Base-by-base conservation (phyloP, 352 stramenopile species). In the Globisporangium cystogenes region DNA sequence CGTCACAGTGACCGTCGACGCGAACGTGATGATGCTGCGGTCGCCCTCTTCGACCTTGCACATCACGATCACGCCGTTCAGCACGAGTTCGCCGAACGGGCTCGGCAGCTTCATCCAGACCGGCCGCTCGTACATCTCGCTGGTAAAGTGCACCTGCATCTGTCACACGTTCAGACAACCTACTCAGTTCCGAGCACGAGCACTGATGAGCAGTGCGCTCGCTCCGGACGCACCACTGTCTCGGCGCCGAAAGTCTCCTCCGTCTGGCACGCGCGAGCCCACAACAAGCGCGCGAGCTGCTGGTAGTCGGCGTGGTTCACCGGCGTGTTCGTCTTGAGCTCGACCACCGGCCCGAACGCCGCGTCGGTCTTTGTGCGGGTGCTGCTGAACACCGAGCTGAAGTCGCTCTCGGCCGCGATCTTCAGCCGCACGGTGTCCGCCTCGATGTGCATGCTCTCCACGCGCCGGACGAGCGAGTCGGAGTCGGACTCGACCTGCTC, bases 251-350 rank as follows among this genome's bases (percentile, higher is more conserved):
- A 11, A 5, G 29, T 33, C 29, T 7, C 29, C 3, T 33, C 10
- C 29, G 29, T 11, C 29, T 33, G 5, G 29, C 29, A 11, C 29
- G 29, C 29, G 29, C 29, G 29, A 5, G 29, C 10, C 29, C 29
- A 33, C 3, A 33, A 33, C 29, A 33, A 11, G 29, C 29, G 29
- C 4, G 29, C 29, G 29, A 33, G 4, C 29, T 12, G 29, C 29
- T 7, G 29, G 18, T 52, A 59, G 44, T 52, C 44, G 15, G 12
- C n/a, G 27, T 52, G 40, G 14, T 44, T 26, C 5, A 53, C 26
- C 10, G 44, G 52, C 24, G 52, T 59, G 24, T 59, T 59, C 2
- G 52, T 48, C 35, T 59, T 59, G 23, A 59, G 35, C 33, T 59
- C 52, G 18, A 51, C 51, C 16, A 52, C 52, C 6, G 52, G 52